Evolutionary conservation across 2,329 filamentous ascomycete species (phyloP).

Genomic region (Zasmidium citrigriseum): DNA sequence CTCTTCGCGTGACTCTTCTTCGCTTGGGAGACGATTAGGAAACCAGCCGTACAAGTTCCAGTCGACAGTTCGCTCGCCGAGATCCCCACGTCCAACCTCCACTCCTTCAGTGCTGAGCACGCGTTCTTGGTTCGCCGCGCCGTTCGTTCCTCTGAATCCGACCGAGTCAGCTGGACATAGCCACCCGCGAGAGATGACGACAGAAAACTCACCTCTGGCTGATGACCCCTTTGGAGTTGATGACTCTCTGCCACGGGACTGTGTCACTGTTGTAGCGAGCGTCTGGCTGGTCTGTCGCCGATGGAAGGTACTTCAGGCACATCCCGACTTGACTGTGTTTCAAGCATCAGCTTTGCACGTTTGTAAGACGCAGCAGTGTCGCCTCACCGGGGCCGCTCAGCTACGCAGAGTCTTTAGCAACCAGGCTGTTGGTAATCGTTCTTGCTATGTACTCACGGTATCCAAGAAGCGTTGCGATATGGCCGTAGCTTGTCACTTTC

Average conservation of each 20-base stretch:
- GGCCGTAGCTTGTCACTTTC: conserved; percentile 84
- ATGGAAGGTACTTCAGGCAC: conserved; percentile 82
- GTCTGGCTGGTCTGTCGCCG: conserved; percentile 42
- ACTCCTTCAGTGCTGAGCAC: conserved; percentile 51
- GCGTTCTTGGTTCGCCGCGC: conserved; percentile 49
- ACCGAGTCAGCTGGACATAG: conserved; percentile 12
- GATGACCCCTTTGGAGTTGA: conserved; percentile 83
- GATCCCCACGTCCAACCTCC: conserved; percentile 44
- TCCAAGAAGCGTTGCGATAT: conserved; percentile 72
- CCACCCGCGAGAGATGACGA: not conserved
- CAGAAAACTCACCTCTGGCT: conserved; percentile 69
- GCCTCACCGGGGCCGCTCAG: conserved; percentile 21
- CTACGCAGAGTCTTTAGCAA: conserved; percentile 15
- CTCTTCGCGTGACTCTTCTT: conserved; percentile 21
- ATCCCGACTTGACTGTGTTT: conserved; percentile 82
- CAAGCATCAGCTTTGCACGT: not conserved
- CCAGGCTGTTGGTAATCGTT: not conserved
- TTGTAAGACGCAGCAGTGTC: not conserved
- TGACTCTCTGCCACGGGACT: conserved; percentile 93
- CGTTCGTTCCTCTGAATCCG: conserved; percentile 38
- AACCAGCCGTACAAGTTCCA: conserved; percentile 53
- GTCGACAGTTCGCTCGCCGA: conserved; percentile 52
- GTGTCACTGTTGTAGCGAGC: conserved; percentile 69
- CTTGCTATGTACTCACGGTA: conserved; percentile 56
- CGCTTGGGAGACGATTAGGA: conserved; percentile 36